Evolutionary conservation across 345 rosid species (phyloP), one percentile per base, ranked within the genome.

Genomic region (Lepidium sativum): DNA sequence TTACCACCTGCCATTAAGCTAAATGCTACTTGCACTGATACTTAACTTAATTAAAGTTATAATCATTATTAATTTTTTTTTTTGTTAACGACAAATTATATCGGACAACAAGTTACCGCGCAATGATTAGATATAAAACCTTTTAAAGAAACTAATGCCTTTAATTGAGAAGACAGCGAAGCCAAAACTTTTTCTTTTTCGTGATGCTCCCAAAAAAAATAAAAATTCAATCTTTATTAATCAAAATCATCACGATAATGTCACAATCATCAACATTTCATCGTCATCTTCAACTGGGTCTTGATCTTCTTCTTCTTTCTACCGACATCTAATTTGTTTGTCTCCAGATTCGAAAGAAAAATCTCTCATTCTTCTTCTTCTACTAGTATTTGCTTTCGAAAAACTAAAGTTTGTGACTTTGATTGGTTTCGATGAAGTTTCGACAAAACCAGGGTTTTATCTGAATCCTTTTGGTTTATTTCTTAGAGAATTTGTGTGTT

Each of bases 231-330:
- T 27, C 70, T 64, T 65, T 64, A 63, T 40, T 56, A 39, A 70
- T 44, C 23, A 56, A 47, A 55, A 45, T 27, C 17, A 39, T 32
- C 53, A 59, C 21, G 18, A 27, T 33, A 69, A 54, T 63, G 64
- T 69, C 68, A 69, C 50, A 54, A 62, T 70, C 74, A 70, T 54
- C 68, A 62, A 70, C 68, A 69, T 57, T 54, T 59, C 70, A 69
- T 58, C 71, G 16, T 65, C 59, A 23, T 58, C 71, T 34, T 72
- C 66, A 58, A 25, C 67, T 59, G 55, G 65, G 65, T 65, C 48
- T 62, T 45, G 69, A 63, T 45, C 75, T 63, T 47, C 52, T 33
- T 44, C 42, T 49, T 31, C 40, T 32, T 20, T 52, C 68, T 60
- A 35, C 74, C 61, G 74, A 52, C 69, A 47, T 47, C 58, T 63